Percentiles rank a stretch among this genome's conserved stretches.
Evolutionary conservation across 495 filamentous ascomycete genomes (phyloP).

Genomic region (Pyronema omphalodes): DNA sequence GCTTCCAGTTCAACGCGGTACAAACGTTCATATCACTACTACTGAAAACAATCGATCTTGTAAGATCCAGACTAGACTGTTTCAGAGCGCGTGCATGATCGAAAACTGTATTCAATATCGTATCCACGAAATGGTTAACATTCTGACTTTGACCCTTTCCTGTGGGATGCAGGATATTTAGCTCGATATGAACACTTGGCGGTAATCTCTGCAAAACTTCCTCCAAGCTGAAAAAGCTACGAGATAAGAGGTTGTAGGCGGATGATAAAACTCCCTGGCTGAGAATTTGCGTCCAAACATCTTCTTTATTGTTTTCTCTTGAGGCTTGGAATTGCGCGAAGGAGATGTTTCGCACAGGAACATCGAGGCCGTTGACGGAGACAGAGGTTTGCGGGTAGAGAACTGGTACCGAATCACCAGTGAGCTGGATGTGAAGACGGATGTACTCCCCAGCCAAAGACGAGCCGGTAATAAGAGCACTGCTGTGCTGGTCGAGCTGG

Average conservation of each 20-base stretch:
- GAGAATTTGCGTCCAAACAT: background rate
- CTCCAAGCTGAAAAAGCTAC: constrained; percentile 52
- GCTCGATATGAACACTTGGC: constrained; percentile 58
- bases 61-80: constrained; percentile 45
- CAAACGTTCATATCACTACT: constrained; percentile 79
- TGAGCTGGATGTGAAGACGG: constrained; percentile 76
- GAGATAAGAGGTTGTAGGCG: constrained; percentile 44
- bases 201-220: constrained; percentile 60
- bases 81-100: constrained; percentile 68
- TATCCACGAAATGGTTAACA: constrained; percentile 70
- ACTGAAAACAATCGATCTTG: constrained; percentile 77
- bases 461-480: constrained; percentile 78
- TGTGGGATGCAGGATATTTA: constrained; percentile 73
- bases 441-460: constrained; percentile 88
- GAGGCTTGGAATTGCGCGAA: constrained; percentile 45
- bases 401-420: constrained; percentile 68
- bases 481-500: constrained; percentile 64
- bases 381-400: constrained; percentile 71
- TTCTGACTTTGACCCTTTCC: constrained; percentile 45
- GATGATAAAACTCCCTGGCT: background rate
- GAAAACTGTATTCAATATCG: constrained; percentile 68
- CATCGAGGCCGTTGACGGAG: constrained; percentile 55
- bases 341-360: constrained; percentile 59
- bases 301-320: background rate
- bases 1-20: constrained; percentile 93